Evolutionary conservation across 1,139 yeast species (phyloP), one percentile per base, ranked within the genome.

Genomic region (Kodamaea suecica): DNA sequence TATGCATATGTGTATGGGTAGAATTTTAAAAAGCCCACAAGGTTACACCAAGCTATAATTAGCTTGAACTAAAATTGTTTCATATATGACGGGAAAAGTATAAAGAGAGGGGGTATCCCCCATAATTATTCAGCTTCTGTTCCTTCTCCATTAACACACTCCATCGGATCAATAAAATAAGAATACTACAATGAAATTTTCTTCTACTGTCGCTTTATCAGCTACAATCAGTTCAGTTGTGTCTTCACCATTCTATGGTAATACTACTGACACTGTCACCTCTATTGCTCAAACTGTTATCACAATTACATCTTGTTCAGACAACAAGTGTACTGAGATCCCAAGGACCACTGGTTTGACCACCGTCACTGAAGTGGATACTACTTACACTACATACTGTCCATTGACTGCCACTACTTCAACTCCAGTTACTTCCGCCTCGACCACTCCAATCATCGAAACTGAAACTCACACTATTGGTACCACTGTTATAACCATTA

Each of bases 341-440:
- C 55, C 63, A 9, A 52, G 47, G 35, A 62, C 71, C 39, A 64
- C 73, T 28, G 70, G 70, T 47, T 43, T 64, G 26, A 60, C 70
- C 38, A 55, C 63, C 30, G 56, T 59, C 40, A 63, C 68, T 33
- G 49, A 49, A 35, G 41, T 47, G 37, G 38, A 47, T 31, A 61
- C 66, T 31, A 39, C 50, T 29, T 59, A 57, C 53, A 54, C 61
- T 38, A 61, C 67, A 30, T 59, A 54, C 51, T 60, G 66, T 45
- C 66, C 66, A 39, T 45, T 58, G 30, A 41, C 60, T n/a, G 44
- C 54, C 10, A 3, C 35, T 12, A 21, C 16, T 11, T n/a, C 30
- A 5, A 19, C 30, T 15, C 42, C 33, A 44, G 52, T 56, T 53
- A 58, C 19, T 44, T 48, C 59, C 36, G 52, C 51, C 55, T 49